Conservation (phyloP, 176 grass and related monocot species). For the Pharus latifolius region DNA sequence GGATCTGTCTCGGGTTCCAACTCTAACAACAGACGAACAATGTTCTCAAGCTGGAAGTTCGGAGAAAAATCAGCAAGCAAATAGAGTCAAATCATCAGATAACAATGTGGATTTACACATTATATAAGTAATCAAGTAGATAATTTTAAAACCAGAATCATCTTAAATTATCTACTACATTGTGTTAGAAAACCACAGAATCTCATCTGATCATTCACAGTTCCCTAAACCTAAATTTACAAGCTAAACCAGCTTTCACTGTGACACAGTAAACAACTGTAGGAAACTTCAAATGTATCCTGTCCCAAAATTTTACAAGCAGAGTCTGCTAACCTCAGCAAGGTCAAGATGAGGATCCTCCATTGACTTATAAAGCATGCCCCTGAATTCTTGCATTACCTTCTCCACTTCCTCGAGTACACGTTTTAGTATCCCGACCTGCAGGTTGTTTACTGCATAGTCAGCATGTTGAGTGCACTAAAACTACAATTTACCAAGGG, state of each 20-base stretch:
- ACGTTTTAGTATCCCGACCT: slow-evolving; percentile 96
- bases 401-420: slow-evolving; percentile 98
- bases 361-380: slow-evolving; percentile 99
- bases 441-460: slow-evolving; percentile 22
- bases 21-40: slow-evolving; percentile 87
- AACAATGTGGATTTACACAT: slow-evolving; percentile 10
- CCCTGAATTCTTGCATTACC: slow-evolving; percentile 97
- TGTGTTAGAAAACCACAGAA: neutral
- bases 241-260: neutral
- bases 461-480: slow-evolving; percentile 8
- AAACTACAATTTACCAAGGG: neutral
- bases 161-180: neutral
- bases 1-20: slow-evolving; percentile 98
- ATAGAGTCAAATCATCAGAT: slow-evolving; percentile 24
- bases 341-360: slow-evolving; percentile 97
- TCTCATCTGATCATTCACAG: neutral
- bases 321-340: slow-evolving; percentile 60
- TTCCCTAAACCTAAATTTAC: slow-evolving; percentile 7
- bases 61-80: slow-evolving; percentile 6
- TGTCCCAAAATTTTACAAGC: neutral
- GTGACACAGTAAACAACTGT: neutral
- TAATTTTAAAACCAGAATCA: slow-evolving; percentile 12
- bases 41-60: slow-evolving; percentile 87
- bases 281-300: neutral
- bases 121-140: neutral